These are phyloP conservation scores for Fusarium euwallaceae DNA, from an alignment of 2,329 filamentous ascomycete species.

Conservation along the genomic window DNA sequence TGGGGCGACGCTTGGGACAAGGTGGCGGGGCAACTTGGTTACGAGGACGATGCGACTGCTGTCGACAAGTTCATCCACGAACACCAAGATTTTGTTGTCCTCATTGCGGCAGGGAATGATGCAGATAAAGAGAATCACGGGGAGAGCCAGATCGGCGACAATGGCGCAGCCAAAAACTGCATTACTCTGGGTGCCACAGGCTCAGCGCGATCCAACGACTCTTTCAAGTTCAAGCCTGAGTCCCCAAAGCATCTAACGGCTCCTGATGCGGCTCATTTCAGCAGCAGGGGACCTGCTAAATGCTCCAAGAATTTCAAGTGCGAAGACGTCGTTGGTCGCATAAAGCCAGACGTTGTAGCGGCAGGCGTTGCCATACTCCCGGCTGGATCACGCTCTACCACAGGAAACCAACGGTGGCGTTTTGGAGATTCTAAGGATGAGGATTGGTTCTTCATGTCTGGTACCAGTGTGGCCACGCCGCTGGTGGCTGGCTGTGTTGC, in stretches of 20 bases:
- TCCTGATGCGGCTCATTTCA: neutral
- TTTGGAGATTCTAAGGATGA: neutral
- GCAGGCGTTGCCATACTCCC: slow-evolving; percentile 6
- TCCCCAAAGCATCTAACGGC: neutral
- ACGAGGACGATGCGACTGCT: neutral
- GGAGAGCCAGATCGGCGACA: neutral
- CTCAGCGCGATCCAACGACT: neutral
- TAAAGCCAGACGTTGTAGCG: slow-evolving; percentile 17
- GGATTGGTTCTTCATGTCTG: slow-evolving; percentile 1
- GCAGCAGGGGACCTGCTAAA: neutral
- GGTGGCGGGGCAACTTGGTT: fast-evolving
- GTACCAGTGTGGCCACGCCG: neutral
- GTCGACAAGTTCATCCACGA: neutral
- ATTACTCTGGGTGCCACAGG: slow-evolving; percentile 1
- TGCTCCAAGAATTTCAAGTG: neutral
- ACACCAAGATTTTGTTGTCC: neutral
- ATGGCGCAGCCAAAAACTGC: slow-evolving; percentile 8
- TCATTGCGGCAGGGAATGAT: neutral
- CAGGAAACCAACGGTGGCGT: neutral
- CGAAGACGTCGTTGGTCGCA: neutral
- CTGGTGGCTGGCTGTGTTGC: slow-evolving; percentile 11
- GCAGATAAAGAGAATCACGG: neutral
- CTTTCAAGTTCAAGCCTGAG: neutral
- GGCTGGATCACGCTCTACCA: neutral
- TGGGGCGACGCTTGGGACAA: neutral